Conservation (phyloP, 768 basidiomycete species). For the Pleurotus salmoneostramineus region DNA sequence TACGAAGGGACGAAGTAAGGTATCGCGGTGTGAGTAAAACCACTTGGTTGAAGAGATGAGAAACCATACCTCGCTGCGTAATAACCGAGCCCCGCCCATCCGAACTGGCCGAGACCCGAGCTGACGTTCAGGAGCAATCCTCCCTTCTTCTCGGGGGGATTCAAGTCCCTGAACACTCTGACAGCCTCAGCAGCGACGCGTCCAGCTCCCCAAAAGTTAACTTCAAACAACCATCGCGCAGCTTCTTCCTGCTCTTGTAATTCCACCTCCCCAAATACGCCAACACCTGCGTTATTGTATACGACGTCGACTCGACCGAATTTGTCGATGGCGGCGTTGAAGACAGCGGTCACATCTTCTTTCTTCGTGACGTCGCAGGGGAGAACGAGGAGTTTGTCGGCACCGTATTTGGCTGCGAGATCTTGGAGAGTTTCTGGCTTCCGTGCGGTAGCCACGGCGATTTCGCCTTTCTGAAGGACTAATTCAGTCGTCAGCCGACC, state of each 20-base stretch:
- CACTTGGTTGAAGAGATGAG: background rate
- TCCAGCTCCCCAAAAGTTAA: slow-evolving; percentile 27
- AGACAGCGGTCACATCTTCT: slow-evolving; percentile 13
- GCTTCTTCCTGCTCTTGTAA: slow-evolving; percentile 10
- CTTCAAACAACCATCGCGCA: slow-evolving; percentile 18
- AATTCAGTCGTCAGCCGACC: slow-evolving; percentile 30
- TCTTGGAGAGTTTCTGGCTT: background rate
- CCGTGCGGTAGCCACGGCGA: slow-evolving; percentile 14
- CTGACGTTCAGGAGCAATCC: slow-evolving; percentile 27
- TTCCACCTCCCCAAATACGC: slow-evolving; percentile 19
- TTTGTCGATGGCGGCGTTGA: slow-evolving; percentile 1
- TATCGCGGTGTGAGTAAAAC: too few species aligned
- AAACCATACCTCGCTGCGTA: slow-evolving; percentile 18
- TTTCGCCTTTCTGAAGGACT: slow-evolving; percentile 32
- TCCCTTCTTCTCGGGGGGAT: slow-evolving; percentile 26
- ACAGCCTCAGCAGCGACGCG: slow-evolving; percentile 27
- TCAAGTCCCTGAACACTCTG: slow-evolving; percentile 29
- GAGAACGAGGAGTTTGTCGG: slow-evolving; percentile 27
- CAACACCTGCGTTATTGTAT: slow-evolving; percentile 15
- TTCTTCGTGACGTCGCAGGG: slow-evolving; percentile 31
- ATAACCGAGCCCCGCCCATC: slow-evolving; percentile 5
- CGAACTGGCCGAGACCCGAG: slow-evolving; percentile 18
- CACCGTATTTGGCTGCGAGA: slow-evolving; percentile 15
- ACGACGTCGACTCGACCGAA: slow-evolving; percentile 17
- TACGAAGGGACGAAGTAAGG: background rate